A percentile compares a stretch with the other conserved stretches of the same genome.
phyloP scores from a whole-genome alignment of 2,329 filamentous ascomycete genomes.

The Teratosphaeria pseudoeucalypti region DNA sequence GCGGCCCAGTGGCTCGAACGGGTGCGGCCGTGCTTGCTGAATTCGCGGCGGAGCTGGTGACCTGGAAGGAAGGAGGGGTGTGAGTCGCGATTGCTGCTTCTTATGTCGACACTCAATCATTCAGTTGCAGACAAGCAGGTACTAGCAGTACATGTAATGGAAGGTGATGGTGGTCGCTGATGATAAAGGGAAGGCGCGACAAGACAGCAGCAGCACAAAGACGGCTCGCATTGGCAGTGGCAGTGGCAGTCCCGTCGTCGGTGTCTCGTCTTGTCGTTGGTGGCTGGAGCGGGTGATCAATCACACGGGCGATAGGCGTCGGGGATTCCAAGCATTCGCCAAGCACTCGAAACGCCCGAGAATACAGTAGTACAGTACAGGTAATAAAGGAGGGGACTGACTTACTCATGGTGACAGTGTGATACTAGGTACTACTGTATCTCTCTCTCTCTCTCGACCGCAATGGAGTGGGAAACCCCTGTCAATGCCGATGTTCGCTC shows the following conservation, averaged over 20 bases:
- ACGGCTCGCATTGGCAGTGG: background rate
- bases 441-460: no score
- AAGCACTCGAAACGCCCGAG: background rate
- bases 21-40: conserved; percentile 11
- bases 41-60: conserved; percentile 7
- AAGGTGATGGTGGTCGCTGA: background rate
- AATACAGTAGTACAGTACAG: no score
- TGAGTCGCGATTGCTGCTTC: no score
- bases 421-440: no score
- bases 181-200: background rate
- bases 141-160: background rate
- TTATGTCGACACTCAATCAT: background rate
- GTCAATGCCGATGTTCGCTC: no score
- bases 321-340: background rate
- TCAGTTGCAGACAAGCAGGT: background rate
- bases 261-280: background rate
- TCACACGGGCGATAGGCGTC: background rate
- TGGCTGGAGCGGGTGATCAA: background rate
- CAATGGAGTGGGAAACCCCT: no score
- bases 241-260: background rate
- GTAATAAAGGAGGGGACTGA: background rate
- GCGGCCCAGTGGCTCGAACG: conserved; percentile 5
- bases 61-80: background rate
- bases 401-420: background rate
- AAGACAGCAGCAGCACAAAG: background rate